A percentile compares a stretch with the other conserved stretches of the same genome.
Evolutionary conservation across 2,329 filamentous ascomycete species (phyloP).

Genomic region (Colletotrichum navitas): DNA sequence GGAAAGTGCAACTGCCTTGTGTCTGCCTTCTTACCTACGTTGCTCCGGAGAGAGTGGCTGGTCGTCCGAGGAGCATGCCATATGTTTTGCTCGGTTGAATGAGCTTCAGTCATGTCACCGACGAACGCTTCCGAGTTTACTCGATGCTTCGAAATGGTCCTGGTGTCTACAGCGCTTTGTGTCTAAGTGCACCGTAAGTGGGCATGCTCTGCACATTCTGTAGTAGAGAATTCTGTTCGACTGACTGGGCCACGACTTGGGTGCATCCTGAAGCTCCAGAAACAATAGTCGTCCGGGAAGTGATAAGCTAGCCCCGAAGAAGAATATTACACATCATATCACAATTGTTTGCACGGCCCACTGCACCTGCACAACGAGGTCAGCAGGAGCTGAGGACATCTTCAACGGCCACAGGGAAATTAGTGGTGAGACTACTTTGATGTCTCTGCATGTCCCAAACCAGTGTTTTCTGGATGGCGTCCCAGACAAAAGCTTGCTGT

Average conservation of each 20-base stretch:
- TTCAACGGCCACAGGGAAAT: no score
- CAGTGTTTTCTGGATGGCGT: neutral
- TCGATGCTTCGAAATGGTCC: no score
- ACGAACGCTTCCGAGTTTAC: neutral
- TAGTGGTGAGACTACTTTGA: no score
- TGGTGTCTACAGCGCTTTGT: neutral
- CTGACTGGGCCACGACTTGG: neutral
- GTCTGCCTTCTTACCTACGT: neutral
- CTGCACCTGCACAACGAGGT: neutral
- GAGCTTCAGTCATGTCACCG: no score
- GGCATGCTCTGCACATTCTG: neutral
- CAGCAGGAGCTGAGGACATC: neutral
- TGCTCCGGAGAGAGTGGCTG: neutral
- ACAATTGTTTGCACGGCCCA: neutral
- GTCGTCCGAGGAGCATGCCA: neutral
- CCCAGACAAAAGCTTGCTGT: neutral
- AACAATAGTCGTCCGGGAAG: no score
- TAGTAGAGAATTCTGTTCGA: neutral
- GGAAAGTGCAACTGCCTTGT: constrained; percentile 1
- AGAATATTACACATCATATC: neutral
- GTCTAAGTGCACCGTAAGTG: neutral
- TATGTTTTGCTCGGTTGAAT: neutral
- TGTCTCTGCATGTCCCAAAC: no score
- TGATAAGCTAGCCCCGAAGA: no score
- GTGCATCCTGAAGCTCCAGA: neutral